Evolutionary conservation across 2,329 filamentous ascomycete genomes (phyloP).

Genomic region (Cryphonectria japonica): DNA sequence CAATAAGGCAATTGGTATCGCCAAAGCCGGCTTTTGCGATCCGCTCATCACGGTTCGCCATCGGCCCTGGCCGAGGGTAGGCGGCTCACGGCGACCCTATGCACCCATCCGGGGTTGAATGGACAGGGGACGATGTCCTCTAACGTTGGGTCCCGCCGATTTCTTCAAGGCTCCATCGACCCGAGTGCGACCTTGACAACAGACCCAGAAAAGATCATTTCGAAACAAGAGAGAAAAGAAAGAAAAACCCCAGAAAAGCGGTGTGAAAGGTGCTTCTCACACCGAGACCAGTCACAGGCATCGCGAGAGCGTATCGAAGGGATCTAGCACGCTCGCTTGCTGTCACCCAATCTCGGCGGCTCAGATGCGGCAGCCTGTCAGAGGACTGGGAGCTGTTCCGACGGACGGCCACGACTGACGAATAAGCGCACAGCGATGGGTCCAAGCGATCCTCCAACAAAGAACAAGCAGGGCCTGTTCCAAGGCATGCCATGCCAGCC

Average conservation of each 20-base stretch:
- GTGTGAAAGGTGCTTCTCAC: slow-evolving; percentile 19
- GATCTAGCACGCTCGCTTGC: slow-evolving; percentile 12
- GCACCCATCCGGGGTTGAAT: neutral
- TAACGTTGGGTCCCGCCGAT: neutral
- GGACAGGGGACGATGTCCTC: slow-evolving; percentile 2
- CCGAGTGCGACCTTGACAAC: slow-evolving; percentile 5
- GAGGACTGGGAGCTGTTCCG: neutral
- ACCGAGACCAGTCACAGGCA: slow-evolving; percentile 18
- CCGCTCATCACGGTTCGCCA: slow-evolving; percentile 11
- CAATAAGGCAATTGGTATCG: neutral
- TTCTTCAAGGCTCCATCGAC: neutral
- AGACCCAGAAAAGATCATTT: neutral
- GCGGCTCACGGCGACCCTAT: slow-evolving; percentile 7
- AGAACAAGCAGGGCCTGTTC: slow-evolving; percentile 11
- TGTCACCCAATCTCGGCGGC: neutral
- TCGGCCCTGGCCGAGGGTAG: slow-evolving; percentile 9
- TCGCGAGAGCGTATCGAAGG: slow-evolving; percentile 7
- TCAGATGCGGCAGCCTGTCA: slow-evolving; percentile 9
- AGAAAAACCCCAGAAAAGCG: slow-evolving; percentile 10
- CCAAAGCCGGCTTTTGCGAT: neutral
- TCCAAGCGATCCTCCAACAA: slow-evolving; percentile 2
- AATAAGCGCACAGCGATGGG: slow-evolving; percentile 3
- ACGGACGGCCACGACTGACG: slow-evolving; percentile 9
- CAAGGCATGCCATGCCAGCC: slow-evolving; percentile 9
- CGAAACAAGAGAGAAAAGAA: neutral